phyloP scores from a whole-genome alignment of 805 yeast genomes.

The Yamadazyma olivae region DNA sequence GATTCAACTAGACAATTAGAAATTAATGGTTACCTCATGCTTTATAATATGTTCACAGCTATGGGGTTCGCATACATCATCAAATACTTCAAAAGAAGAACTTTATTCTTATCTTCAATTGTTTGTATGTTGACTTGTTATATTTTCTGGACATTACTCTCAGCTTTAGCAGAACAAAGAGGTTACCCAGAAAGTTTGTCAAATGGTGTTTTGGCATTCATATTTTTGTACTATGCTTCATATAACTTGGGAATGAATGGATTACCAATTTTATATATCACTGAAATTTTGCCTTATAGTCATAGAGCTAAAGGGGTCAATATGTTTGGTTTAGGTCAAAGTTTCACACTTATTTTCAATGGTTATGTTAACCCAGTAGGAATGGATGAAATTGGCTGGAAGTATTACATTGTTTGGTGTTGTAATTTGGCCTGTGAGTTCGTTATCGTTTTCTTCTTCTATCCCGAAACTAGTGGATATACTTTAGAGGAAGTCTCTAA shows the following conservation, averaged over 20 bases:
- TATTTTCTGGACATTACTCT: constrained; percentile 22
- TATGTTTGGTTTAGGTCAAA: constrained; percentile 20
- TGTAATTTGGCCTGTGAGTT: constrained; percentile 28
- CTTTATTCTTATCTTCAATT: constrained; percentile 22
- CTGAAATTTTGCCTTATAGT: constrained; percentile 39
- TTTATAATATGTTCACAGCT: constrained; percentile 40
- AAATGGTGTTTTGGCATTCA: constrained; percentile 22
- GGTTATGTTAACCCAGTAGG: constrained; percentile 35
- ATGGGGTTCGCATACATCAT: constrained; percentile 14
- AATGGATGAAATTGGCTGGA: constrained; percentile 39
- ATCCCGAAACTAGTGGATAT: constrained; percentile 42
- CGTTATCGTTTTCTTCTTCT: constrained; percentile 28
- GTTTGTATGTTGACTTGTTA: constrained; percentile 23
- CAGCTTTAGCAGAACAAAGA: constrained; percentile 20
- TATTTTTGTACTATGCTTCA: constrained; percentile 20
- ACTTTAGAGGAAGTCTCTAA: constrained; percentile 43
- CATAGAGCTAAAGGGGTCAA: constrained; percentile 42
- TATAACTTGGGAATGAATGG: constrained; percentile 40
- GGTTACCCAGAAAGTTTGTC: constrained; percentile 12
- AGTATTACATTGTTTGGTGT: constrained; percentile 42
- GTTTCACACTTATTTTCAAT: constrained; percentile 21
- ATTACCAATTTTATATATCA: constrained; percentile 43
- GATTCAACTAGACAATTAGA: constrained; percentile 42
- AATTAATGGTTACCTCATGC: constrained; percentile 50
- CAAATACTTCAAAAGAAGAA: constrained; percentile 24